Conservation (phyloP, 208 protist species). For the Crithidia bombi region DNA sequence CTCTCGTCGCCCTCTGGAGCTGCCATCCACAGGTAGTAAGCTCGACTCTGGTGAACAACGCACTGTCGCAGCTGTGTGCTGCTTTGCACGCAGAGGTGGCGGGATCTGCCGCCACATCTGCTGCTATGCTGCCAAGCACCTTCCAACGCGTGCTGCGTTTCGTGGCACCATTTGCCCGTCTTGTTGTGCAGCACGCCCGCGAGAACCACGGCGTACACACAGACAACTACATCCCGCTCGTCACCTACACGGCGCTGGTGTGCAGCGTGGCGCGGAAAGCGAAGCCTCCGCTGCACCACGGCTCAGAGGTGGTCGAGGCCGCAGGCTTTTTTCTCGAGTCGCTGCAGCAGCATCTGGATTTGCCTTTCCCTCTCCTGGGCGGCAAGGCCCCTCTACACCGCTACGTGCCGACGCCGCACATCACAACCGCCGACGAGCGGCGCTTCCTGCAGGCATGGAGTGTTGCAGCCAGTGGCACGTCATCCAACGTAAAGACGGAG, state of each 20-base stretch:
- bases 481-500: conserved; percentile 20
- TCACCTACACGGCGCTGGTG: conserved; percentile 40
- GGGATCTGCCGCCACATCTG: background rate
- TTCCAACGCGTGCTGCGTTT: conserved; percentile 39
- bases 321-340: conserved; percentile 57
- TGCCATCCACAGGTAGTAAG: conserved; percentile 31
- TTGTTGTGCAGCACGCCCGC: conserved; percentile 27
- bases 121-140: conserved; percentile 3
- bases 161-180: conserved; percentile 35
- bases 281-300: conserved; percentile 37
- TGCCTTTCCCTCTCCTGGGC: conserved; percentile 70
- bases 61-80: conserved; percentile 15
- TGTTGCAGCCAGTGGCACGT: conserved; percentile 6
- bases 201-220: conserved; percentile 34
- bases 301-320: conserved; percentile 20
- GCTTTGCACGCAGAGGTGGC: conserved; percentile 12
- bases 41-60: conserved; percentile 40
- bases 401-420: conserved; percentile 58
- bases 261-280: conserved; percentile 23
- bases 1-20: conserved; percentile 31
- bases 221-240: conserved; percentile 77
- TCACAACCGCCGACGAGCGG: conserved; percentile 83
- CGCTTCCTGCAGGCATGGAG: conserved; percentile 43
- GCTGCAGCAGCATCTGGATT: conserved; percentile 66
- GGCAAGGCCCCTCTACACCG: conserved; percentile 45